phyloP scores from a whole-genome alignment of 306 rosid species.

The Canavalia gladiata region DNA sequence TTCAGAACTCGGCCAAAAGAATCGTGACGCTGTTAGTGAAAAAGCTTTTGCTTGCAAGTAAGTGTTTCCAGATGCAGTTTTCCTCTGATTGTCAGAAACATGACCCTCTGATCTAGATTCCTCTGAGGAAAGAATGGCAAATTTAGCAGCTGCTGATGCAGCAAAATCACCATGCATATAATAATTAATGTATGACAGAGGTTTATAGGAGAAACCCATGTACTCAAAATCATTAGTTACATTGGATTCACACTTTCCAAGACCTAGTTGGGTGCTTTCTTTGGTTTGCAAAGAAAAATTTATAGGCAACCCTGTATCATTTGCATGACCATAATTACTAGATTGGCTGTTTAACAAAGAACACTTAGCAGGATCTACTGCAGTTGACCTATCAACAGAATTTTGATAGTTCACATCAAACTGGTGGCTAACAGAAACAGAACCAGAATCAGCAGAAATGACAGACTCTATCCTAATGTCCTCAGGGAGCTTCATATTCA shows the following conservation, averaged over 20 bases:
- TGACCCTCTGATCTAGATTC: constrained; percentile 74
- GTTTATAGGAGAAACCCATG: constrained; percentile 75
- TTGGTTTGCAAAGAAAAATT: constrained; percentile 57
- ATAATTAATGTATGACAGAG: constrained; percentile 78
- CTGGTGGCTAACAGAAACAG: constrained; percentile 55
- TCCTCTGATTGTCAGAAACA: constrained; percentile 68
- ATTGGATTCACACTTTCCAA: constrained; percentile 54
- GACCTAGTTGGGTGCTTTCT: constrained; percentile 55
- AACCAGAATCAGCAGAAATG: constrained; percentile 55
- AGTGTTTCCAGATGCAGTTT: constrained; percentile 61
- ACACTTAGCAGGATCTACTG: constrained; percentile 41
- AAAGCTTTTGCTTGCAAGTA: constrained; percentile 89
- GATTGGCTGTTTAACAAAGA: constrained; percentile 50
- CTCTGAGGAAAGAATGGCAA: constrained; percentile 76
- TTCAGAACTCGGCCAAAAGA: constrained; percentile 97
- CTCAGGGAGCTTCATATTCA: constrained; percentile 52
- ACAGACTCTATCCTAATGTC: constrained; percentile 48
- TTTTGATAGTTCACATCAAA: constrained; percentile 50
- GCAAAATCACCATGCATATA: constrained; percentile 93
- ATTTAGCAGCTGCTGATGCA: constrained; percentile 92
- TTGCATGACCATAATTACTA: constrained; percentile 49
- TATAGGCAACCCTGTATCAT: constrained; percentile 49
- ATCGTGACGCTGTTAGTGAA: constrained; percentile 80
- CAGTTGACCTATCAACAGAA: constrained; percentile 54
- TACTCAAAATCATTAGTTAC: constrained; percentile 53